phyloP scores from a whole-genome alignment of 306 rosid genomes.

The Cucurbita maxima region DNA sequence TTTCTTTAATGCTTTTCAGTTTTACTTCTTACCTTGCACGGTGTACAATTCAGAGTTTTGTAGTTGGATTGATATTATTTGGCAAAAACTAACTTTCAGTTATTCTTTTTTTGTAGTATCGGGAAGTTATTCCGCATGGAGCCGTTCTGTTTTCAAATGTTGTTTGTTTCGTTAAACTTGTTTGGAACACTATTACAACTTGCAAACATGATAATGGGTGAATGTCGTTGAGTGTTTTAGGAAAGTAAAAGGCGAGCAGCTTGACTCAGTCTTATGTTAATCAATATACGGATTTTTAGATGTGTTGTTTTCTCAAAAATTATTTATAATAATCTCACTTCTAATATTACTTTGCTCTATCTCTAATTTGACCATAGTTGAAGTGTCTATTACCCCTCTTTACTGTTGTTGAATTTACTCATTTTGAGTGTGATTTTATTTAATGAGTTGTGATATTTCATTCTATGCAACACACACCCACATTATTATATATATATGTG shows the following conservation, averaged over 20 bases:
- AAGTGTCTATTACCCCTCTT: background rate
- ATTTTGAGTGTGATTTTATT: background rate
- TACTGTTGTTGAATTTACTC: background rate
- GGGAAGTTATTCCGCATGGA: background rate
- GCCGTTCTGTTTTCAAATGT: background rate
- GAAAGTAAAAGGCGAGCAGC: background rate
- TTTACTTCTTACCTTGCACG: background rate
- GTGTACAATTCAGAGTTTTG: too few relatives aligned
- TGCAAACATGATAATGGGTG: background rate
- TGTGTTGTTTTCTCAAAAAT: background rate
- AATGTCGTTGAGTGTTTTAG: background rate
- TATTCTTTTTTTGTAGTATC: background rate
- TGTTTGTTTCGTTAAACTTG: background rate
- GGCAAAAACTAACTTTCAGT: background rate
- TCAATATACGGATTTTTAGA: background rate
- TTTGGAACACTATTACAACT: background rate
- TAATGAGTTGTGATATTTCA: background rate
- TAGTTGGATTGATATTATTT: background rate
- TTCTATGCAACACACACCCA: too few relatives aligned
- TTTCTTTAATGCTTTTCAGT: background rate
- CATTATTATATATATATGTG: too few relatives aligned
- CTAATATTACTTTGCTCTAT: background rate
- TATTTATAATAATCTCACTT: background rate
- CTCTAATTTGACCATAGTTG: background rate
- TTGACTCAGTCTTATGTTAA: background rate